Base-by-base conservation (phyloP, 169 alveolate species). In the Eimeria sp. region DNA sequence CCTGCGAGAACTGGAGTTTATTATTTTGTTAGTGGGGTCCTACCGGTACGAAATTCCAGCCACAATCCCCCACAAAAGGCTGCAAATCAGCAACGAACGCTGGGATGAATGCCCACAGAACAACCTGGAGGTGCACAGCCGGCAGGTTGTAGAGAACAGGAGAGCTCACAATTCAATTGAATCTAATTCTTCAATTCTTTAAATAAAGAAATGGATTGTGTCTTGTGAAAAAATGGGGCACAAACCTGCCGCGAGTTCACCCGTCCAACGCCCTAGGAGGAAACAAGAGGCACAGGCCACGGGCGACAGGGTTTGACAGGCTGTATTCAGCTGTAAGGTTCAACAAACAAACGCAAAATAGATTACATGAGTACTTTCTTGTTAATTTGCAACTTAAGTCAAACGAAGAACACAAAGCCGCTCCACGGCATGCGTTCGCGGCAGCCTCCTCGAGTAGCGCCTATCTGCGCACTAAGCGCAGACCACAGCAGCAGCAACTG, bases 361-460 rank as follows among this genome's bases (percentile, higher is more conserved):
- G 40, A 57, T n/a, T n/a, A 57, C 43, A n/a, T 70, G n/a, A 84
- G 6, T n/a, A n/a, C 9, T 51, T 58, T 47, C 47, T 58, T 16
- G 11, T 80, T 49, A 25, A 80, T 80, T 47, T 49, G 5, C 47
- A 49, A 80, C 49, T 40, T 73, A 18, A 80, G 51, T 27, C 45
- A 57, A 49, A 45, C 45, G 16, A 80, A 9, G 11, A 45, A 57
- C 89, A 27, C 89, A 47, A 25, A 80, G 70, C 89, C 47, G 89
- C 89, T 57, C 47, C 65, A 47, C 47, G 92, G 92, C 92, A 84
- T 84, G 92, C 92, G 78, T 70, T 58, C 27, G 92, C 78, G 22
- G 92, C 75, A 84, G 92, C 92, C 92, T 84, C 92, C 75, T 65
- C 75, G 75, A 45, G 54, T 51, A 58, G 65, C 78, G 92, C 57